Percentiles rank a stretch among this genome's conserved stretches.
Evolutionary conservation across 768 basidiomycete species (phyloP).

Genomic region (Roridomyces roridus): DNA sequence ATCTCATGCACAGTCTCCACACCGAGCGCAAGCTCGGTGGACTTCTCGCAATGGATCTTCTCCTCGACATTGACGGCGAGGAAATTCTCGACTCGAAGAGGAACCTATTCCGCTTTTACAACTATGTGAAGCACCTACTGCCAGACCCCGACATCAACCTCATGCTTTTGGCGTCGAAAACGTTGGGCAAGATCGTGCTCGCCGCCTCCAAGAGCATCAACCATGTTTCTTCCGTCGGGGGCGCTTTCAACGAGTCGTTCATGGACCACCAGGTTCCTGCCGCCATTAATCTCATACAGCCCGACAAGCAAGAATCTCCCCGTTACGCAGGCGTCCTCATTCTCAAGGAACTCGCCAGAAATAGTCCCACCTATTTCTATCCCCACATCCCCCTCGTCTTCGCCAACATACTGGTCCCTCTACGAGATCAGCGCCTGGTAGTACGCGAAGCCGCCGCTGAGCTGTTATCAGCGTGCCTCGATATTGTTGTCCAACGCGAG

Average conservation of each 20-base stretch:
- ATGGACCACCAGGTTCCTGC: conserved; percentile 90
- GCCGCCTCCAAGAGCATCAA: conserved; percentile 24
- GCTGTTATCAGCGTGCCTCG: conserved; percentile 89
- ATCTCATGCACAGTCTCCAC: conserved; percentile 83
- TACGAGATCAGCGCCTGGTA: conserved; percentile 88
- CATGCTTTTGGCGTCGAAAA: conserved; percentile 95
- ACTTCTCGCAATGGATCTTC: conserved; percentile 84
- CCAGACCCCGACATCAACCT: conserved; percentile 91
- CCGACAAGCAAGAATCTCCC: conserved; percentile 81
- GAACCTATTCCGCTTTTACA: conserved; percentile 86
- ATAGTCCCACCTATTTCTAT: conserved; percentile 88
- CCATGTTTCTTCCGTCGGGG: conserved; percentile 75
- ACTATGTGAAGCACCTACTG: conserved; percentile 92
- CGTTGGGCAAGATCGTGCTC: conserved; percentile 73
- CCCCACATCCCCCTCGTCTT: conserved; percentile 88
- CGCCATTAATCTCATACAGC: conserved; percentile 80
- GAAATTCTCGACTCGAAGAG: conserved; percentile 83
- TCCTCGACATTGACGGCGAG: conserved; percentile 79
- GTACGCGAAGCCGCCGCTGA: conserved; percentile 94
- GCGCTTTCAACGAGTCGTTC: conserved; percentile 85
- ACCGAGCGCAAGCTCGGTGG: conserved; percentile 85
- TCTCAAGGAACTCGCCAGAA: conserved; percentile 89
- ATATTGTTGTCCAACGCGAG: conserved; percentile 82
- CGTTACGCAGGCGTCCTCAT: conserved; percentile 95
- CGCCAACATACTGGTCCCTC: conserved; percentile 89